Evolutionary conservation across 495 filamentous ascomycete species (phyloP).

Genomic region (Penicillium paradoxum): DNA sequence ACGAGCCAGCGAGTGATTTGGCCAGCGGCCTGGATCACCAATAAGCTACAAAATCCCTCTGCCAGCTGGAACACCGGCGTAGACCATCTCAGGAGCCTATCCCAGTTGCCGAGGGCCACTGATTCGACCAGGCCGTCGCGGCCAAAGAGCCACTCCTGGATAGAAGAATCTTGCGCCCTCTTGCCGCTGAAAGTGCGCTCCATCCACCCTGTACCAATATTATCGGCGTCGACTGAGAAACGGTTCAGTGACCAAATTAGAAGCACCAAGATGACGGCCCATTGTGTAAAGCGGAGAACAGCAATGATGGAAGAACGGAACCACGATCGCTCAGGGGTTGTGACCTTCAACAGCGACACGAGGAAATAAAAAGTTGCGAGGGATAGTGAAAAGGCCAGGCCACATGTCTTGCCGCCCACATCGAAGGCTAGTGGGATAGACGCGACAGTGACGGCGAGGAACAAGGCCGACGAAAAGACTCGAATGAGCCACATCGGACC

Average conservation of each 20-base stretch:
- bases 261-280: slow-evolving; percentile 73
- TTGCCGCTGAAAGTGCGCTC: slow-evolving; percentile 71
- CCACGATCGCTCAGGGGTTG: slow-evolving; percentile 74
- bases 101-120: slow-evolving; percentile 79
- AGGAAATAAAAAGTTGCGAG: slow-evolving; percentile 85
- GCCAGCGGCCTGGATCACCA: slow-evolving; percentile 91
- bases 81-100: slow-evolving; percentile 82
- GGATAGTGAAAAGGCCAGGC: slow-evolving; percentile 84
- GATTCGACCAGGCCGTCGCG: slow-evolving; percentile 71
- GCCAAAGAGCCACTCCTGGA: slow-evolving; percentile 81
- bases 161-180: slow-evolving; percentile 55
- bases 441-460: slow-evolving; percentile 82
- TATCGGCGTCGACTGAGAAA: slow-evolving; percentile 81
- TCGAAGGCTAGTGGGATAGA: slow-evolving; percentile 95
- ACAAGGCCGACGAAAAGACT: slow-evolving; percentile 66
- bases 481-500: slow-evolving; percentile 65
- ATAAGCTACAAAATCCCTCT: slow-evolving; percentile 92
- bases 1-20: slow-evolving; percentile 96
- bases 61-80: slow-evolving; percentile 92
- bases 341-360: slow-evolving; percentile 72
- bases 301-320: slow-evolving; percentile 62
- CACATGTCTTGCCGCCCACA: slow-evolving; percentile 90
- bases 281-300: slow-evolving; percentile 68
- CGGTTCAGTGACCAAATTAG: slow-evolving; percentile 92
- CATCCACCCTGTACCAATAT: slow-evolving; percentile 61